Evolutionary conservation across 768 basidiomycete genomes (phyloP), one percentile per base, ranked within the genome.

Genomic region (Bullera alba): DNA sequence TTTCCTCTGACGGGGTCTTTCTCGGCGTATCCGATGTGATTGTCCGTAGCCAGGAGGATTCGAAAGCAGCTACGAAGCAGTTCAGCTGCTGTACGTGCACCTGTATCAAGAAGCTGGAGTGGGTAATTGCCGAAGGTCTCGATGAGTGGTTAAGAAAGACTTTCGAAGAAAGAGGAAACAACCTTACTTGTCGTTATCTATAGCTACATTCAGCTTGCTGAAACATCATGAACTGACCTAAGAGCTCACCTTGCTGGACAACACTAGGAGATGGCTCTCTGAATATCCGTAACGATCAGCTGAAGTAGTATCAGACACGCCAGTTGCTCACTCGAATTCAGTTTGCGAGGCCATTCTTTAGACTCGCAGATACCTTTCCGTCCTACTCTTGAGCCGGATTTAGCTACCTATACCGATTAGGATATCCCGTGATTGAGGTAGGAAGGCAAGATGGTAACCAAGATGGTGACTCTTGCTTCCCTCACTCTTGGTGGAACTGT

Each of bases 1-100:
- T 88, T 85, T 0, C 93, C 91, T 26, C 95, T 81, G 36, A 96
- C 78, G 1, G 95, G 92, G 67, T 99, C 95, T 54, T 89, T 79
- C 73, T 97, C 93, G 55, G 85, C 79, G 74, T 88, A 95, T 0
- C 95, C 95, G 54, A 99, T 86, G 64, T 96, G 92, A 59, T 89
- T 93, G 74, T 96, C 92, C 0, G 92, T 95, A 5, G 92, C 92
- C 5, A 96, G 81, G 68, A 96, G 73, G 62, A 96, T 90, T 4
- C 69, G 69, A 47, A 74, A 71, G 49, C 67, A 71, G 69, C 71
- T 74, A 53, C 0, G 12, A 42, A 4, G n/a, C n/a, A n/a, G n/a
- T n/a, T n/a, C n/a, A n/a, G 28, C 4, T 30, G 26, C 4, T 22
- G 42, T 2, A 4, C 5, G 34, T 27, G 23, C 14, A 5, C 10